Base-by-base conservation (phyloP, 148 eudicot genomes). In the Camellia japonica region DNA sequence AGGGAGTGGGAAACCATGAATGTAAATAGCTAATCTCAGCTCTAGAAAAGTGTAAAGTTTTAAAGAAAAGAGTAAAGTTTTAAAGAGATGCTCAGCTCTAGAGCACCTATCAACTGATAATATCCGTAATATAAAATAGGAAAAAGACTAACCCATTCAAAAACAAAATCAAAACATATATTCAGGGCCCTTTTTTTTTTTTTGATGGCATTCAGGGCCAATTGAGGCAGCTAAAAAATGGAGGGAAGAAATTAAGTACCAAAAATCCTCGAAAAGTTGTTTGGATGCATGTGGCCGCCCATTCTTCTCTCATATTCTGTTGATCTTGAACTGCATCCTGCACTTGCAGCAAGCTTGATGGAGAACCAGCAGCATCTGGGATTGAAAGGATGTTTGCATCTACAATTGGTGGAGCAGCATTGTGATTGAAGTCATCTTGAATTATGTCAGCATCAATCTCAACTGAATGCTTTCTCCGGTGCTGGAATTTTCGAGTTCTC, bases 191-290 rank as follows among this genome's bases (percentile, higher is more conserved):
- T 30, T 23, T 23, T 23, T 23, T 23, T 23, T 23, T 30, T 30
- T 30, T 30, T 30, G 1, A 30, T 30, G 38, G 38, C 38, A 30
- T 30, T 30, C 38, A 56, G 61, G 73, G 75, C 71, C 60, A 71
- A 58, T 19, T 79, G 76, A 42, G 14, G 69, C 3, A 44, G n/a
- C 64, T 23, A 23, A 55, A 56, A 38, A 73, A 42, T 55, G 38
- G 13, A 73, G 1, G 64, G 61, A 10, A 73, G 18, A 6, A 69
- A 18, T 71, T 61, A 6, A 16, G 62, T 95, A 95, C 99, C 99
- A 95, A 85, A 84, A 95, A 90, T 83, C 97, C 99, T 80, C 99
- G 89, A 84, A 93, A 95, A 49, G 97, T 88, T 16, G 97, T 91
- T 84, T 95, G 99, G 80, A 95, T 93, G 79, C 82, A 83, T 44